A percentile compares a stretch with the other conserved stretches of the same genome.
phyloP scores from a whole-genome alignment of 148 eudicot species.

The Pharnaceum exiguum region DNA sequence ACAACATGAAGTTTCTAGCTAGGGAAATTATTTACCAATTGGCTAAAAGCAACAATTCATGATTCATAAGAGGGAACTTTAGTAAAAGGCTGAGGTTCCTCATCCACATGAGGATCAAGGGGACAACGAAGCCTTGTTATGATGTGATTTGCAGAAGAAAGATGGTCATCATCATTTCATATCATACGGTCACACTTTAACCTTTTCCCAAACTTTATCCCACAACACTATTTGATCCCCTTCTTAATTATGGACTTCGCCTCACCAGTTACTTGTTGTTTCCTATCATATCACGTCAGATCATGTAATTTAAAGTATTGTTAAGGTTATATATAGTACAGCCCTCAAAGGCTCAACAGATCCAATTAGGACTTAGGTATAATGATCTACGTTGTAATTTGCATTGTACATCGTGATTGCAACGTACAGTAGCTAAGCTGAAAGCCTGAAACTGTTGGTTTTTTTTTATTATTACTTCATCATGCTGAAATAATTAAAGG shows the following conservation, averaged over 20 bases:
- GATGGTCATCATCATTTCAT: constrained; percentile 17
- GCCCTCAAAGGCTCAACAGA: too few relatives aligned
- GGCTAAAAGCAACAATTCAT: neutral
- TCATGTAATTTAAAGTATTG: neutral
- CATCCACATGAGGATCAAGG: neutral
- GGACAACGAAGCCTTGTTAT: neutral
- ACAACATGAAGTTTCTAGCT: neutral
- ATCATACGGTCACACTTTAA: constrained; percentile 13
- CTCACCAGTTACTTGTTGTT: neutral
- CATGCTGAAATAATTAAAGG: neutral
- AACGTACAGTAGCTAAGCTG: too few relatives aligned
- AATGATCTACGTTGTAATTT: too few relatives aligned
- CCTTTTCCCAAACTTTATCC: constrained; percentile 13
- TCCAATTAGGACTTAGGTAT: too few relatives aligned
- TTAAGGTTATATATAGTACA: too few relatives aligned
- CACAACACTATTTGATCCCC: neutral
- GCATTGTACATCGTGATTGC: too few relatives aligned
- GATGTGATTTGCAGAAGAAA: constrained; percentile 1
- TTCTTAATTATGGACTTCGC: constrained; percentile 15
- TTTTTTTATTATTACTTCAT: constrained; percentile 7
- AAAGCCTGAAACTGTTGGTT: too few relatives aligned
- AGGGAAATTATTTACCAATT: too few relatives aligned
- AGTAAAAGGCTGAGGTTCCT: constrained; percentile 11
- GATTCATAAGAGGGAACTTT: constrained; percentile 4
- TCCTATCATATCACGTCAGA: neutral